phyloP scores from a whole-genome alignment of 768 basidiomycete genomes.

The Gautieria morchelliformis region DNA sequence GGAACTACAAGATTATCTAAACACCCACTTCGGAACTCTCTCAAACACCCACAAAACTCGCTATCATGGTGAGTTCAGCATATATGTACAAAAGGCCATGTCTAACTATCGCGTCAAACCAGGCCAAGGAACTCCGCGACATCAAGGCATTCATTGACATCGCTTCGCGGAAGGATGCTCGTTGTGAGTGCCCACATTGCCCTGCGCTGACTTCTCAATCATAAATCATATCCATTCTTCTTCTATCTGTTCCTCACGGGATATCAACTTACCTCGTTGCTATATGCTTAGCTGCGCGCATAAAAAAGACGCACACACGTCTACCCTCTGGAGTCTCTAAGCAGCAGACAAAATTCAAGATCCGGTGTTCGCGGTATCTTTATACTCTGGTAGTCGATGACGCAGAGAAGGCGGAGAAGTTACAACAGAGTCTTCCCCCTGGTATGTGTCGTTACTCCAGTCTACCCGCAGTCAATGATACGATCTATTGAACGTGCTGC shows the following conservation, averaged over 20 bases:
- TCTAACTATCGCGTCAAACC: not conserved
- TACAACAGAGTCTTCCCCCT: conserved; percentile 89
- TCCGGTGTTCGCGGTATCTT: conserved; percentile 90
- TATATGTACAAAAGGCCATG: not conserved
- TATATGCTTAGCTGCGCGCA: conserved; percentile 68
- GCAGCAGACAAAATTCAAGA: conserved; percentile 93
- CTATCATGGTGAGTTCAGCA: not conserved
- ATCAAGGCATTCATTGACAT: conserved; percentile 99
- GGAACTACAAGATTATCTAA: too few relatives aligned
- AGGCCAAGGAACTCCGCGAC: conserved; percentile 97
- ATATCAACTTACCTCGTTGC: not conserved
- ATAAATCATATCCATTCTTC: conserved; percentile 7
- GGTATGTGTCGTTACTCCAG: conserved; percentile 42
- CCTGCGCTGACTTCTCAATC: not conserved
- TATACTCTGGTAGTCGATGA: conserved; percentile 97
- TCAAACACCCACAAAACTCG: not conserved
- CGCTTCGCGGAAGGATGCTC: conserved; percentile 94
- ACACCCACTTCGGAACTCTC: too few relatives aligned
- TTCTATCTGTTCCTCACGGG: not conserved
- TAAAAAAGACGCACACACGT: conserved; percentile 84
- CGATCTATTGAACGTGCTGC: not conserved
- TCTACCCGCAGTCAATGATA: not conserved
- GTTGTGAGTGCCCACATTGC: conserved; percentile 48
- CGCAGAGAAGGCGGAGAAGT: conserved; percentile 97
- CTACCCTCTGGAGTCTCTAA: conserved; percentile 47